phyloP scores from a whole-genome alignment of 768 basidiomycete species.

The Hydnum rufescens region DNA sequence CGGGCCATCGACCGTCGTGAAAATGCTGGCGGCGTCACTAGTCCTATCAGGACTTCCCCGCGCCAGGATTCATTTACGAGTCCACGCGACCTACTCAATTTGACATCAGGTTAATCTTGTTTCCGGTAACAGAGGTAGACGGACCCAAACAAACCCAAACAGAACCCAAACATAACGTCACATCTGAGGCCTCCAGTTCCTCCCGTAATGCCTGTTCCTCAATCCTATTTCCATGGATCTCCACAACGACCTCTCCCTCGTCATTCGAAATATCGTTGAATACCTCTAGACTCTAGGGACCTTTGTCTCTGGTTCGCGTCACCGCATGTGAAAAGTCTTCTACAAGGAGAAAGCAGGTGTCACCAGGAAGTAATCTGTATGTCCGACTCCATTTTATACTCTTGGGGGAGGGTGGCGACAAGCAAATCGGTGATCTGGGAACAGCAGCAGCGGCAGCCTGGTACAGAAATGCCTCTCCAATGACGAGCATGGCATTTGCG shows the following conservation, averaged over 20 bases:
- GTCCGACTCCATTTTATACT: background rate
- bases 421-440: background rate
- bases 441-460: background rate
- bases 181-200: background rate
- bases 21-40: no score
- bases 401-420: background rate
- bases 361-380: background rate
- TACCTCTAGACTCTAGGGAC: background rate
- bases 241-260: background rate
- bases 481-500: background rate
- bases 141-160: no score
- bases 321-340: background rate
- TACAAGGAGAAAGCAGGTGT: background rate
- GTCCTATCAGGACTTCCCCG: no score
- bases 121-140: no score
- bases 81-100: no score
- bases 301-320: background rate
- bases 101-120: no score
- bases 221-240: background rate
- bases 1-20: background rate
- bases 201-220: background rate
- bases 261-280: background rate
- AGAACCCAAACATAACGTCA: no score
- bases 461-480: background rate
- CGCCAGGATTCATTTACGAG: no score